phyloP scores from a whole-genome alignment of 306 rosid species.

The Vigna hirtella region DNA sequence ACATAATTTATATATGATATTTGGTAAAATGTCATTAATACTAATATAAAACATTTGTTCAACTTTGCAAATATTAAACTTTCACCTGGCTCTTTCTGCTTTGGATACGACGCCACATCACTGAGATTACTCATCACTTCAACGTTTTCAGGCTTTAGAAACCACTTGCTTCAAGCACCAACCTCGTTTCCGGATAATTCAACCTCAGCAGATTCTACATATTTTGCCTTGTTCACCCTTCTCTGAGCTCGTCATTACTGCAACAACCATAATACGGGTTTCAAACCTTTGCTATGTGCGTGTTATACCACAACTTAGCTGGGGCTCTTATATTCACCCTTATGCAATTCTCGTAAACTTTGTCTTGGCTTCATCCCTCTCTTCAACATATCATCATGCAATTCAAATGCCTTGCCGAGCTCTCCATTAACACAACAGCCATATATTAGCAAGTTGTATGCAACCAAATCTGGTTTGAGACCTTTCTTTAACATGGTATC shows the following conservation, averaged over 20 bases:
- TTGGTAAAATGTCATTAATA: constrained; percentile 4
- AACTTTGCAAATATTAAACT: constrained; percentile 39
- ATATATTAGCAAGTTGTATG: constrained; percentile 74
- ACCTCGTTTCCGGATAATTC: constrained; percentile 12
- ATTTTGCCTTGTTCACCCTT: constrained; percentile 50
- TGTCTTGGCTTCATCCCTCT: constrained; percentile 69
- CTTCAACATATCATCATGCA: constrained; percentile 85
- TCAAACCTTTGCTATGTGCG: constrained; percentile 61
- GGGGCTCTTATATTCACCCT: constrained; percentile 60
- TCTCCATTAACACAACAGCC: constrained; percentile 90
- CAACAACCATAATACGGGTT: constrained; percentile 66
- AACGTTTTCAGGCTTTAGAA: constrained; percentile 13
- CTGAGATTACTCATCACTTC: neutral
- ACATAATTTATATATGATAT: neutral
- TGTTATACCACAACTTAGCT: constrained; percentile 57
- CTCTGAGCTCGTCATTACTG: constrained; percentile 55
- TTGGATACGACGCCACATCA: constrained; percentile 26
- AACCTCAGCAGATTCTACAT: constrained; percentile 39
- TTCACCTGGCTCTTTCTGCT: constrained; percentile 7
- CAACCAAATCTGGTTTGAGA: constrained; percentile 76
- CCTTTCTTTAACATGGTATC: constrained; percentile 80
- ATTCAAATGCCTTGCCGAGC: constrained; percentile 67
- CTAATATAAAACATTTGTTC: constrained; percentile 13
- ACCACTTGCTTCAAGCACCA: constrained; percentile 30
- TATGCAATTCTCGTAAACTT: constrained; percentile 61